Conservation (phyloP, 2,329 filamentous ascomycete species). For the Fonsecaea monophora region DNA sequence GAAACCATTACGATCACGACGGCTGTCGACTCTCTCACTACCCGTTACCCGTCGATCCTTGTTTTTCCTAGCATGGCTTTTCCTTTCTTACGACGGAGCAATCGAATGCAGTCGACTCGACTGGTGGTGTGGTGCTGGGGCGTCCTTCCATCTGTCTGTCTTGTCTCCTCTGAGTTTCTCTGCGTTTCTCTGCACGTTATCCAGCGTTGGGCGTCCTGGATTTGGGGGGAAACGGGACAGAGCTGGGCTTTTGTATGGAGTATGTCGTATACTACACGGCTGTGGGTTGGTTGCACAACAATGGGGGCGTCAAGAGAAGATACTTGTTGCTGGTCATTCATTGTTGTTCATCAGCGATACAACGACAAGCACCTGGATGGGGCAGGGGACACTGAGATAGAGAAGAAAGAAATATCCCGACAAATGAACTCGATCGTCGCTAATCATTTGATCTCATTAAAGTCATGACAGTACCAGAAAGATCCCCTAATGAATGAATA, state of each 20-base stretch:
- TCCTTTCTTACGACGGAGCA: too few species aligned
- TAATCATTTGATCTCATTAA: background rate
- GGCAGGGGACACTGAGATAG: too few species aligned
- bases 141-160: background rate
- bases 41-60: too few species aligned
- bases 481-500: background rate
- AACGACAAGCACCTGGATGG: too few species aligned
- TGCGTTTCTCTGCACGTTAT: background rate
- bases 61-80: background rate
- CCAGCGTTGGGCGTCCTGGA: background rate
- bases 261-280: background rate
- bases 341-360: too few species aligned
- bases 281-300: background rate
- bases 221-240: background rate
- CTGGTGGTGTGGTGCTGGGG: background rate
- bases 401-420: background rate
- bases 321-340: too few species aligned
- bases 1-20: conserved; percentile 21
- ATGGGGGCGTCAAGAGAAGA: background rate
- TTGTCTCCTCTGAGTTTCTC: too few species aligned
- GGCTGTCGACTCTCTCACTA: background rate
- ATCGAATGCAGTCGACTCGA: too few species aligned
- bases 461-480: background rate
- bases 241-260: background rate
- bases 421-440: background rate